Conservation (phyloP, 306 rosid species). For the Citrullus colocynthis region DNA sequence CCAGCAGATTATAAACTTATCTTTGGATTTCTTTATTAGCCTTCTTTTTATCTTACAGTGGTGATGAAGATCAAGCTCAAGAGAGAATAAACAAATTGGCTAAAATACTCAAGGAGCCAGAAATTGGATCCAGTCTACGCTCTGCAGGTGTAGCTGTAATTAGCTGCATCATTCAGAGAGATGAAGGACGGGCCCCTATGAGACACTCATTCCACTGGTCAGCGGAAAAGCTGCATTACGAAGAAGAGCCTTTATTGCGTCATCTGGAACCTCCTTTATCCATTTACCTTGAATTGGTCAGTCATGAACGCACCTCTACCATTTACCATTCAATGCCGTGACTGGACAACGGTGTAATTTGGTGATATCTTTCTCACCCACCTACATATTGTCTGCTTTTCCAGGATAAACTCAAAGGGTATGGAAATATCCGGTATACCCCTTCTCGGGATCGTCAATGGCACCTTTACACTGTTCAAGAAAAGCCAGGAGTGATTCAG, state of each 20-base stretch:
- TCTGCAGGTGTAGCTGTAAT: constrained; percentile 76
- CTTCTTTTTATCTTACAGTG: constrained; percentile 26
- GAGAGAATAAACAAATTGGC: constrained; percentile 87
- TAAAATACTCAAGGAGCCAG: constrained; percentile 77
- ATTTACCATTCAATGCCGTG: neutral
- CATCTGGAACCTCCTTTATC: constrained; percentile 97
- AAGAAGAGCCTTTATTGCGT: constrained; percentile 88
- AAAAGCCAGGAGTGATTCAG: constrained; percentile 56
- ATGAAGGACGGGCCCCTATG: constrained; percentile 99
- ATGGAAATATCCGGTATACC: constrained; percentile 60
- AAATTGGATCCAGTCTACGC: constrained; percentile 51
- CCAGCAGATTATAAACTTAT: neutral
- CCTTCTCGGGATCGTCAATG: constrained; percentile 98
- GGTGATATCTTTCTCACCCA: neutral
- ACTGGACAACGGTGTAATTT: neutral
- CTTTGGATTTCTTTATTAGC: neutral
- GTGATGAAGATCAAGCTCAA: constrained; percentile 98
- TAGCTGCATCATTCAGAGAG: constrained; percentile 94
- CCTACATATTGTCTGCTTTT: neutral
- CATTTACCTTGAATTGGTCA: constrained; percentile 93
- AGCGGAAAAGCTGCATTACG: constrained; percentile 51
- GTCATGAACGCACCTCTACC: constrained; percentile 16
- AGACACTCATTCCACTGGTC: constrained; percentile 99
- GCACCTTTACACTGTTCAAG: constrained; percentile 83
- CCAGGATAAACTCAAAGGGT: constrained; percentile 90